These are phyloP conservation scores for Fusarium equiseti DNA, from an alignment of 2,329 filamentous ascomycete species.

Conservation along the genomic window DNA sequence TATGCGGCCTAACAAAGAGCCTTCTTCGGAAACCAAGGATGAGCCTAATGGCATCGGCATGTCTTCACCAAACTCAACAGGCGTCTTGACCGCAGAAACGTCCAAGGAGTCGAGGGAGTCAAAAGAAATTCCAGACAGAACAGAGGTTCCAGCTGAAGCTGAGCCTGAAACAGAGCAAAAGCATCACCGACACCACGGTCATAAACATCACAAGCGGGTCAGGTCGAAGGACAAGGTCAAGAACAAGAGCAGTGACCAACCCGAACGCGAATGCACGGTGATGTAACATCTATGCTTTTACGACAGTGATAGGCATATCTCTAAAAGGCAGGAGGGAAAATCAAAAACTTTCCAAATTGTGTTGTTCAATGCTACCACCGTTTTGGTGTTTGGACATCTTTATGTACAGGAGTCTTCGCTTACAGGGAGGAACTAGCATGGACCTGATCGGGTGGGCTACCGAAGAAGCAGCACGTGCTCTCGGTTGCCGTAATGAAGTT, in stretches of 20 bases:
- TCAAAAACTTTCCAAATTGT: neutral
- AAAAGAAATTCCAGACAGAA: constrained; percentile 25
- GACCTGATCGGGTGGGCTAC: neutral
- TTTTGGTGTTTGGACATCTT: constrained; percentile 28
- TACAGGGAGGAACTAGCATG: constrained; percentile 7
- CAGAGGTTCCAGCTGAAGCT: constrained; percentile 42
- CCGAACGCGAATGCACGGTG: constrained; percentile 62
- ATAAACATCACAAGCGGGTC: constrained; percentile 53
- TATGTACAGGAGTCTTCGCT: constrained; percentile 32
- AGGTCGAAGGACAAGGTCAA: constrained; percentile 57
- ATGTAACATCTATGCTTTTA: constrained; percentile 53
- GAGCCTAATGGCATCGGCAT: constrained; percentile 46
- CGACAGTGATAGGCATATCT: neutral
- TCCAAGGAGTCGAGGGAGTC: constrained; percentile 37
- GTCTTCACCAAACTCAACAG: constrained; percentile 46
- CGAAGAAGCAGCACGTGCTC: neutral
- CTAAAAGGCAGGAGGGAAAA: neutral
- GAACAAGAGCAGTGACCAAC: constrained; percentile 53
- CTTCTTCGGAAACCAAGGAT: constrained; percentile 32
- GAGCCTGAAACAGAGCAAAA: constrained; percentile 42
- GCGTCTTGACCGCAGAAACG: constrained; percentile 43
- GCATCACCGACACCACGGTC: constrained; percentile 43
- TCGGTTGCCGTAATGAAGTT: constrained; percentile 18
- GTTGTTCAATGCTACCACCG: constrained; percentile 1
- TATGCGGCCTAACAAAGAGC: constrained; percentile 65